A percentile compares a stretch with the other conserved stretches of the same genome.
These are phyloP conservation scores for Russula emetica DNA, from an alignment of 768 basidiomycete species.

Conservation along the genomic window DNA sequence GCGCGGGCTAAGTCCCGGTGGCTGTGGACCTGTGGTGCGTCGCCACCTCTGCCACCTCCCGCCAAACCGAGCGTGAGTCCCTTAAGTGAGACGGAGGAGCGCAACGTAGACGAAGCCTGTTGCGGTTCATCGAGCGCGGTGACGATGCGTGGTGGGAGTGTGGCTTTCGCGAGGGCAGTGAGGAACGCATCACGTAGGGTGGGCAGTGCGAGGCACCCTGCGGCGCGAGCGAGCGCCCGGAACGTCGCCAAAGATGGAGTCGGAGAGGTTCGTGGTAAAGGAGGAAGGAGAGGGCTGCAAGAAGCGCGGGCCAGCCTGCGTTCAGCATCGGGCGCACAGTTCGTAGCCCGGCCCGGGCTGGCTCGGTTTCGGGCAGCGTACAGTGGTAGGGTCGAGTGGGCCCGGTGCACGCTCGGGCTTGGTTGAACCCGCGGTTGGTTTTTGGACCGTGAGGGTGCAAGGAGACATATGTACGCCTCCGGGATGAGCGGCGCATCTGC, in stretches of 20 bases:
- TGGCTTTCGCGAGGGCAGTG: constrained; percentile 84
- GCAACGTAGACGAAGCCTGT: constrained; percentile 51
- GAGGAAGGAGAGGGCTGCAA: constrained; percentile 85
- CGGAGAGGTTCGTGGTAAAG: constrained; percentile 88
- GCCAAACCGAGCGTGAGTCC: constrained; percentile 53
- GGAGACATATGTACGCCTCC: constrained; percentile 88
- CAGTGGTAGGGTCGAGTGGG: constrained; percentile 59
- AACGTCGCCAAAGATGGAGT: constrained; percentile 85
- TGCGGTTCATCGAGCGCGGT: constrained; percentile 66
- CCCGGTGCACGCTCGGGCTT: constrained; percentile 62
- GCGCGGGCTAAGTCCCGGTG: constrained; percentile 79
- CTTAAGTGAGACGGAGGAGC: constrained; percentile 55
- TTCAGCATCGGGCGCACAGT: constrained; percentile 76
- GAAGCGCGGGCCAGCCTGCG: constrained; percentile 81
- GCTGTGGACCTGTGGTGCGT: constrained; percentile 44
- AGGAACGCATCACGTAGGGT: constrained; percentile 95
- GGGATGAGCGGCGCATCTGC: constrained; percentile 91
- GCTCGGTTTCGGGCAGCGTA: constrained; percentile 53
- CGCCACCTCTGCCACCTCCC: constrained; percentile 21
- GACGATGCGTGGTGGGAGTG: constrained; percentile 87
- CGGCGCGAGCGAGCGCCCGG: constrained; percentile 79
- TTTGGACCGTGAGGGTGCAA: constrained; percentile 66
- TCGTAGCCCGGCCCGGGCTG: constrained; percentile 53
- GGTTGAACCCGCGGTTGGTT: constrained; percentile 56
- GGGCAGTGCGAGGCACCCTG: constrained; percentile 76